Conservation (phyloP, 192 early-diverging fungal genomes). For the Coemansia sp. region DNA sequence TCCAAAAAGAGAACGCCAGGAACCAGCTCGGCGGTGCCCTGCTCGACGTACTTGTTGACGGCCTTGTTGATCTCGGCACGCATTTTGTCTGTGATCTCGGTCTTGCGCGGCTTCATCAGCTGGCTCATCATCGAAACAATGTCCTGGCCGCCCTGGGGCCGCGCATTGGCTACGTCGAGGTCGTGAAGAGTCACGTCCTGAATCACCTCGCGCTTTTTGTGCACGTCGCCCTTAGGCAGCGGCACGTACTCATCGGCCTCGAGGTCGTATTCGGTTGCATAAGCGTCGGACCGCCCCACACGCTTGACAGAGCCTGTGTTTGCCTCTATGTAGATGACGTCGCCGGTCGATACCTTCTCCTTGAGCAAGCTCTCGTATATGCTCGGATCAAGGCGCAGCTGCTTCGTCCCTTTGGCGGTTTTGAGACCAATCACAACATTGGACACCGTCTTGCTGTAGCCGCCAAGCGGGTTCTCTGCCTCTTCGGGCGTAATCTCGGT, state of each 20-base stretch:
- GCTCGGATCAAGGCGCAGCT: conserved; percentile 93
- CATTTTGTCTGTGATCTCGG: conserved; percentile 98
- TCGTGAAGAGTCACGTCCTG: conserved; percentile 98
- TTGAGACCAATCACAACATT: conserved; percentile 97
- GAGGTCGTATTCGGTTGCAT: conserved; percentile 96
- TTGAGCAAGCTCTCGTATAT: conserved; percentile 98
- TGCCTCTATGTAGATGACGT: conserved; percentile 98
- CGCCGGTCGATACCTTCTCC: conserved; percentile 93
- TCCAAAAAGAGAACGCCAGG: conserved; percentile 99
- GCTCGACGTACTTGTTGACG: conserved; percentile 98
- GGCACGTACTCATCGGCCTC: conserved; percentile 99
- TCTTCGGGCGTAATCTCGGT: conserved; percentile 97
- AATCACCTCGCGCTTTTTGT: conserved; percentile 98
- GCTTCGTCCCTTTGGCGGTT: conserved; percentile 97
- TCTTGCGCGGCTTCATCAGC: conserved; percentile 98
- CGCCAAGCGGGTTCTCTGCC: conserved; percentile 96
- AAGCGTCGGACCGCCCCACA: conserved; percentile 96
- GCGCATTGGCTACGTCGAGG: conserved; percentile 94
- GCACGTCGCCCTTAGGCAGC: conserved; percentile 96
- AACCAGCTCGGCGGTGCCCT: conserved; percentile 94
- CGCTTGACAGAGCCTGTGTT: conserved; percentile 98
- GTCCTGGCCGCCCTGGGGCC: conserved; percentile 96
- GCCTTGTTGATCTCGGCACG: conserved; percentile 98
- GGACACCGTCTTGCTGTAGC: conserved; percentile 95
- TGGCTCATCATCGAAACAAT: conserved; percentile 99